A percentile compares a stretch with the other conserved stretches of the same genome.
These are phyloP conservation scores for Sporisorium reilianum DNA, from an alignment of 1,284 basidiomycete species.

Conservation along the genomic window DNA sequence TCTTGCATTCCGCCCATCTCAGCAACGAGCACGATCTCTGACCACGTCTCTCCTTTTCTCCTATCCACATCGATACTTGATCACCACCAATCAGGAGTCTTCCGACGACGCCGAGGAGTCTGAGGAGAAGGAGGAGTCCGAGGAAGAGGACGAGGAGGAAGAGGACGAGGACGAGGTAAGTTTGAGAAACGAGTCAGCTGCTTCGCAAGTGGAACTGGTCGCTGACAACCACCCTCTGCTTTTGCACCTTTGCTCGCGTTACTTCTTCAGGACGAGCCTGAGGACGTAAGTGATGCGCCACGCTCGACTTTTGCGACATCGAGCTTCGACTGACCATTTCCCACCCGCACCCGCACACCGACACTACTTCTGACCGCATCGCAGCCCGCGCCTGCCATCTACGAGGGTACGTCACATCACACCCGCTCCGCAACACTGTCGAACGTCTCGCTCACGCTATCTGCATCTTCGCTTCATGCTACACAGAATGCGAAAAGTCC, in stretches of 20 bases:
- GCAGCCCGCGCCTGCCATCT: conserved; percentile 57
- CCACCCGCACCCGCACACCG: no score
- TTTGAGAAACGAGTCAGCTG: no score
- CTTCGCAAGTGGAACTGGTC: no score
- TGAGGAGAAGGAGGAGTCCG: conserved; percentile 49
- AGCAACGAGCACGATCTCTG: conserved; percentile 1
- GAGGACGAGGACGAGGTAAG: conserved; percentile 28
- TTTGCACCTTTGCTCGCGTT: no score
- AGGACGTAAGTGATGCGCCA: conserved; percentile 60
- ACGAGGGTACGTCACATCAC: conserved; percentile 50
- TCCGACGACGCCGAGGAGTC: conserved; percentile 44
- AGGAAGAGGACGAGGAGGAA: conserved; percentile 45
- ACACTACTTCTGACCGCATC: background rate
- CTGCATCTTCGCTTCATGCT: background rate
- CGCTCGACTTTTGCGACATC: background rate
- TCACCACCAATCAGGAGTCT: conserved; percentile 18
- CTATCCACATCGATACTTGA: background rate
- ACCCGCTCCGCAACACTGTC: background rate
- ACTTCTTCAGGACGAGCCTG: conserved; percentile 63
- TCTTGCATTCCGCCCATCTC: background rate
- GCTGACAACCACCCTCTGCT: no score
- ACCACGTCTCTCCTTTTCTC: conserved; percentile 1
- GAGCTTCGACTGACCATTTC: background rate
- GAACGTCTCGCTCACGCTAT: background rate
- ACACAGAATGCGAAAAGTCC: conserved; percentile 67